A percentile compares a stretch with the other conserved stretches of the same genome.
phyloP scores from a whole-genome alignment of 495 filamentous ascomycete species.

The Glonium stellatum region DNA sequence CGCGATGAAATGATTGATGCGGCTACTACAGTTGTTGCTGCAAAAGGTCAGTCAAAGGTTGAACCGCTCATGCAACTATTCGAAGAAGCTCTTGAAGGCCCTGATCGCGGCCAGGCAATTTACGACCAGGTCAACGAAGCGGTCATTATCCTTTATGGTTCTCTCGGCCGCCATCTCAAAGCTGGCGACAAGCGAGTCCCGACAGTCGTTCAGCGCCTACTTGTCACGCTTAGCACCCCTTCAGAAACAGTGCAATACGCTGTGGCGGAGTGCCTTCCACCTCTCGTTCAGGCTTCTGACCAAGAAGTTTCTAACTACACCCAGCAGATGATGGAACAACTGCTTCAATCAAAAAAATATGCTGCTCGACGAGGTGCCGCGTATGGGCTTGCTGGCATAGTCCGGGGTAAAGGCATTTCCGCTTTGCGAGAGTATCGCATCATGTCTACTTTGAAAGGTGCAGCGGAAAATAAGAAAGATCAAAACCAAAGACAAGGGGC shows the following conservation, averaged over 20 bases:
- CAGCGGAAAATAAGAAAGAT: conserved; percentile 88
- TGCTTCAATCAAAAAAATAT: conserved; percentile 80
- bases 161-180: conserved; percentile 79
- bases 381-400: conserved; percentile 86
- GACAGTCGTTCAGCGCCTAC: conserved; percentile 72
- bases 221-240: conserved; percentile 84
- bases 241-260: conserved; percentile 96
- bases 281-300: conserved; percentile 72
- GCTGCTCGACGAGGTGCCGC: conserved; percentile 86
- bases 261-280: conserved; percentile 86
- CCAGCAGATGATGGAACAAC: conserved; percentile 67
- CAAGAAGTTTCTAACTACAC: conserved; percentile 72
- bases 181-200: conserved; percentile 76
- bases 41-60: conserved; percentile 69
- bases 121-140: conserved; percentile 90
- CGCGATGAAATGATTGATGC: conserved; percentile 90
- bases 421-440: conserved; percentile 79
- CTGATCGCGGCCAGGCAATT: conserved; percentile 67
- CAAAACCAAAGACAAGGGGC: conserved; percentile 80
- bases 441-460: conserved; percentile 66
- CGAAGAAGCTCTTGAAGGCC: conserved; percentile 72
- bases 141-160: conserved; percentile 93
- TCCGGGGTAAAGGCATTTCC: conserved; percentile 76
- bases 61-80: conserved; percentile 90
- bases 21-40: conserved; percentile 69